These are phyloP conservation scores for Epichloe typhina DNA, from an alignment of 2,329 filamentous ascomycete species.

Conservation along the genomic window DNA sequence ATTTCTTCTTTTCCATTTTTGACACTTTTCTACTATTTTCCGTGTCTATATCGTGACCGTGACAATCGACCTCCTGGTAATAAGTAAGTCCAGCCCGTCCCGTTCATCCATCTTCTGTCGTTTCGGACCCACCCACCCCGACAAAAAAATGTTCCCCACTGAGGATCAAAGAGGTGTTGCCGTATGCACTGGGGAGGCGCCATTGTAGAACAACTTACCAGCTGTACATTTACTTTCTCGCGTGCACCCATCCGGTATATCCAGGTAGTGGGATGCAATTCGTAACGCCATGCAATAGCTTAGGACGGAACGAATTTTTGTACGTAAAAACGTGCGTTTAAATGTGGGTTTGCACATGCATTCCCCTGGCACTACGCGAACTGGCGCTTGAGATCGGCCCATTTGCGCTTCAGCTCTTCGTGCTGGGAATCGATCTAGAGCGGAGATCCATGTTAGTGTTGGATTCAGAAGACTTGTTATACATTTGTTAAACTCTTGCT, in stretches of 20 bases:
- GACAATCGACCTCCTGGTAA: no score
- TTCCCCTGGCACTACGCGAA: slow-evolving; percentile 22
- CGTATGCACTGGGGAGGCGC: neutral
- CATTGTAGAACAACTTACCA: neutral
- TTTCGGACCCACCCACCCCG: no score
- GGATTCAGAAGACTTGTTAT: neutral
- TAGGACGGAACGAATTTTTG: neutral
- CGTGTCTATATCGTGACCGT: no score
- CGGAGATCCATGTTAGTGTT: neutral
- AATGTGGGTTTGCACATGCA: neutral
- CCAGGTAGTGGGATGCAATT: neutral
- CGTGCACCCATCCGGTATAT: neutral
- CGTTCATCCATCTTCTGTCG: no score
- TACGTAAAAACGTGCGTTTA: neutral
- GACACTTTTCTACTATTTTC: no score
- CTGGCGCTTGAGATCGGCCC: slow-evolving; percentile 52
- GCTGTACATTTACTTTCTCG: neutral
- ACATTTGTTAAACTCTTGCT: neutral
- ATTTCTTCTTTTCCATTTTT: no score
- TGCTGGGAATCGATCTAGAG: slow-evolving; percentile 50
- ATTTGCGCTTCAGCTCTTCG: slow-evolving; percentile 58
- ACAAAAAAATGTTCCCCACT: no score
- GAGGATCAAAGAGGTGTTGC: neutral
- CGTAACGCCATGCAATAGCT: neutral
- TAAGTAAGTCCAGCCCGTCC: no score